Conservation (phyloP, 2,329 filamentous ascomycete species). For the Colletotrichum sp. region DNA sequence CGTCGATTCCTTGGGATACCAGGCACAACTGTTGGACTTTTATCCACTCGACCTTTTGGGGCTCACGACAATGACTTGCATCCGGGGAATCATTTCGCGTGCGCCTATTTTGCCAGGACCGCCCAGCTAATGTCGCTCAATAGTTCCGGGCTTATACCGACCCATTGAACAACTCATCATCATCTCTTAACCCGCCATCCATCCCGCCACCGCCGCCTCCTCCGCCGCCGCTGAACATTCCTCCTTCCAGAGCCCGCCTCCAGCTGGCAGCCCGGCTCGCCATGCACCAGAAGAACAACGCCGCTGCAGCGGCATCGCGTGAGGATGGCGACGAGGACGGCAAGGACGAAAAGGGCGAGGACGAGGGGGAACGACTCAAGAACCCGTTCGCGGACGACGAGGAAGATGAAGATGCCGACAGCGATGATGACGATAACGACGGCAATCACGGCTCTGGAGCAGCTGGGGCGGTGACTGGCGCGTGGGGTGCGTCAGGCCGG, state of each 20-base stretch:
- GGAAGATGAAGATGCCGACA: conserved; percentile 47
- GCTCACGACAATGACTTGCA: conserved; percentile 12
- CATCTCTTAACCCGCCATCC: conserved; percentile 61
- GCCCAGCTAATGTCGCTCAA: conserved; percentile 15
- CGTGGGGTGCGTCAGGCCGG: conserved; percentile 28
- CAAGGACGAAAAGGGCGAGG: conserved; percentile 31
- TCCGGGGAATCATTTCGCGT: background rate
- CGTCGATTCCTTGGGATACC: conserved; percentile 20
- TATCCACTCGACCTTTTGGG: background rate
- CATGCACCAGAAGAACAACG: conserved; percentile 71
- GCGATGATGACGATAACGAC: conserved; percentile 59
- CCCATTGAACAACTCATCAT: conserved; percentile 51
- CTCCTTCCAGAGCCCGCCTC: conserved; percentile 83
- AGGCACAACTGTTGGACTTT: conserved; percentile 19
- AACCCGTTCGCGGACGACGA: conserved; percentile 65
- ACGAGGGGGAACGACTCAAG: conserved; percentile 35
- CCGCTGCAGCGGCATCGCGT: conserved; percentile 46
- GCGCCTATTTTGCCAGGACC: background rate
- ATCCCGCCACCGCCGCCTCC: conserved; percentile 67
- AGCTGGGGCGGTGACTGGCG: conserved; percentile 31
- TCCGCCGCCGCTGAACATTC: conserved; percentile 83
- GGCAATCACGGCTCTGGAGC: conserved; percentile 28
- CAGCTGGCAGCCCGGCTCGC: conserved; percentile 90
- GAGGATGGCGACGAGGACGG: conserved; percentile 46
- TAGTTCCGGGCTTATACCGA: conserved; percentile 67